Base-by-base conservation (phyloP, 2,329 filamentous ascomycete genomes). In the Verruconis gallopava region DNA sequence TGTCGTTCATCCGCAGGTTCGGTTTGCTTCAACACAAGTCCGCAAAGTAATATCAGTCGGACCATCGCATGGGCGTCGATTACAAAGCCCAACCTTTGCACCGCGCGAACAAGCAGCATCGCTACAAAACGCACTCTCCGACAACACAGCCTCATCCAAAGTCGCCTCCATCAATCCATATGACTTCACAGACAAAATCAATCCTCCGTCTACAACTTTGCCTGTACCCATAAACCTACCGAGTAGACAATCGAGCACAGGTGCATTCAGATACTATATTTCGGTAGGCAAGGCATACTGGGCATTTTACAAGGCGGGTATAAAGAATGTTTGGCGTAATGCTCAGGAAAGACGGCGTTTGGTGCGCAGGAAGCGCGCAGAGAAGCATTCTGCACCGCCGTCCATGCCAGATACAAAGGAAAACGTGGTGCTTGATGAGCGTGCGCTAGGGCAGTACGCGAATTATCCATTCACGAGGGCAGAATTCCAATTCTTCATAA, bases 401-500 rank as follows among this genome's bases (percentile, higher is more conserved):
- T 9, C 12, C 11, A 15, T n/a, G 37, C 12, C 9, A 9, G 13
- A 12, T 19, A 19, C n/a, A 11, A 38, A 38, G 19, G 5, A 11
- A 9, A 21, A 12, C 19, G 12, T 11, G 5, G 12, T 15, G 37
- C 12, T 38, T 9, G 25, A 30, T 30, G 25, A 30, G n/a, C 25
- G 25, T 9, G 25, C 25, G 25, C 25, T 30, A n/a, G 25, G 25
- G n/a, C 25, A 30, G 15, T 41, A 33, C 11, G n/a, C 42, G 3
- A 34, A 30, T 13, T 33, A 12, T 6, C 19, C 15, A 2, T 11
- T 37, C 4, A 77, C 75, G 3, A 73, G 86, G 30, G 71, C 77
- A 1, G 74, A 84, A 47, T 81, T 79, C 62, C 78, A 88, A 49
- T 70, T 93, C 2, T 60, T 81, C 39, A 65, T 65, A 46, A 74